A percentile compares a stretch with the other conserved stretches of the same genome.
These are phyloP conservation scores for Lasiodiplodia citricola DNA, from an alignment of 2,329 filamentous ascomycete genomes.

Conservation along the genomic window DNA sequence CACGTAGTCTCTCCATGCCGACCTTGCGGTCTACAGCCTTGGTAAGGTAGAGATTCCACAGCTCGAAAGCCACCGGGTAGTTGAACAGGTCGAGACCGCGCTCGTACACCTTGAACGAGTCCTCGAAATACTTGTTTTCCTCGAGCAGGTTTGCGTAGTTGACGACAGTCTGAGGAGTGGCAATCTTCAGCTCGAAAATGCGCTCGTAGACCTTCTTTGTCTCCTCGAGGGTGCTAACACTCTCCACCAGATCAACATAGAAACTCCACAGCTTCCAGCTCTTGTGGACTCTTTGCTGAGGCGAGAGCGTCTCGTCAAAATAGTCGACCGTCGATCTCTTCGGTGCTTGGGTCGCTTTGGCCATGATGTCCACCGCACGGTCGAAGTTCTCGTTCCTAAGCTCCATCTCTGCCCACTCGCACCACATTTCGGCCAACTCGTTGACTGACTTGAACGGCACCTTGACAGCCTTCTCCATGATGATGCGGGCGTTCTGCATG, in stretches of 20 bases:
- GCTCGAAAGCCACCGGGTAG: conserved; percentile 96
- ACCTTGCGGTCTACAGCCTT: conserved; percentile 97
- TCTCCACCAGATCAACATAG: conserved; percentile 97
- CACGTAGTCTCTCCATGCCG: conserved; percentile 88
- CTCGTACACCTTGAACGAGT: conserved; percentile 97
- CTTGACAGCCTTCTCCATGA: conserved; percentile 97
- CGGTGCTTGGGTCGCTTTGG: conserved; percentile 94
- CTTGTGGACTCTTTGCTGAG: conserved; percentile 97
- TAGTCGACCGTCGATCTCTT: conserved; percentile 99
- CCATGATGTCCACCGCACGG: conserved; percentile 92
- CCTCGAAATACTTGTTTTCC: conserved; percentile 93
- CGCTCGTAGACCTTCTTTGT: conserved; percentile 94
- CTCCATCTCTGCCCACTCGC: conserved; percentile 99
- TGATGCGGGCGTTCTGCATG: conserved; percentile 81
- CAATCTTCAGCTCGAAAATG: conserved; percentile 97
- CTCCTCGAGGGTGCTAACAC: conserved; percentile 87
- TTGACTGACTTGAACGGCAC: conserved; percentile 98
- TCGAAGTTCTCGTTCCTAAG: conserved; percentile 95
- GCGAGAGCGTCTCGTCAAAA: conserved; percentile 91
- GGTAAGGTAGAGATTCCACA: conserved; percentile 97
- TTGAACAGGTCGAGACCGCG: conserved; percentile 96
- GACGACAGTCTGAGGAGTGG: conserved; percentile 96
- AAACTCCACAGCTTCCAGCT: conserved; percentile 99
- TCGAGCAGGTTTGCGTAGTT: conserved; percentile 97
- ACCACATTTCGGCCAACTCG: conserved; percentile 97